A percentile compares a stretch with the other conserved stretches of the same genome.
These are phyloP conservation scores for Tagetes erecta DNA, from an alignment of 129 eudicot genomes.

Conservation along the genomic window DNA sequence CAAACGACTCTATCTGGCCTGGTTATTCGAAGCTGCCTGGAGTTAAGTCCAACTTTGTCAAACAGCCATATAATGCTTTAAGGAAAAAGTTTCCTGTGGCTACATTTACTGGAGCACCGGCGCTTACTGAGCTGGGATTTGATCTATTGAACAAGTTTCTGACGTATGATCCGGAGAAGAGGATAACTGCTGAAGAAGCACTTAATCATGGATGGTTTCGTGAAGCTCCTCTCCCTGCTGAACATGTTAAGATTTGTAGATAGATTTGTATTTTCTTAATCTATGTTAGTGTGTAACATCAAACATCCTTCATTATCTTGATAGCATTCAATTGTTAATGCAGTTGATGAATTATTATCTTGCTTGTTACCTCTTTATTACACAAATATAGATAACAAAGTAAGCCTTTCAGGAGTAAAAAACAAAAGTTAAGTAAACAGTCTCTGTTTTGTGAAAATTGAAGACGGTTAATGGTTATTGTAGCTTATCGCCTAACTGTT, in stretches of 20 bases:
- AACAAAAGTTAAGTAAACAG: not conserved
- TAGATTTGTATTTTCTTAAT: not conserved
- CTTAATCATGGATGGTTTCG: conserved; percentile 75
- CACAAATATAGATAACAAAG: not conserved
- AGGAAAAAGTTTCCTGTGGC: conserved; percentile 65
- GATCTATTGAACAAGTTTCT: conserved; percentile 73
- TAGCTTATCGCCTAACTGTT: conserved; percentile 73
- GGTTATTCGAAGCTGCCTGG: conserved; percentile 66
- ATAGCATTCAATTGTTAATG: conserved; percentile 6
- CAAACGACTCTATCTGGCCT: conserved; percentile 72
- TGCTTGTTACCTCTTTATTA: not conserved
- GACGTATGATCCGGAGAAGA: conserved; percentile 70
- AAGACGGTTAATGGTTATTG: not conserved
- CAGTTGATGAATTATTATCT: not conserved
- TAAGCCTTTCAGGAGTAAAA: conserved; percentile 3
- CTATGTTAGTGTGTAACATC: not conserved
- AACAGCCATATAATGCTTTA: conserved; percentile 57
- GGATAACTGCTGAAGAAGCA: conserved; percentile 73
- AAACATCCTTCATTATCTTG: conserved; percentile 1
- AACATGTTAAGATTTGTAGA: conserved; percentile 36
- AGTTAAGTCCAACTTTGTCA: conserved; percentile 49
- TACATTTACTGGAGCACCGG: conserved; percentile 62
- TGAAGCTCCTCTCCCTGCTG: conserved; percentile 70
- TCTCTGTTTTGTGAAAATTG: not conserved
- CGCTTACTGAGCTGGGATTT: conserved; percentile 73